phyloP scores from a whole-genome alignment of 1,139 yeast species.

The Yamadazyma taylorii region DNA sequence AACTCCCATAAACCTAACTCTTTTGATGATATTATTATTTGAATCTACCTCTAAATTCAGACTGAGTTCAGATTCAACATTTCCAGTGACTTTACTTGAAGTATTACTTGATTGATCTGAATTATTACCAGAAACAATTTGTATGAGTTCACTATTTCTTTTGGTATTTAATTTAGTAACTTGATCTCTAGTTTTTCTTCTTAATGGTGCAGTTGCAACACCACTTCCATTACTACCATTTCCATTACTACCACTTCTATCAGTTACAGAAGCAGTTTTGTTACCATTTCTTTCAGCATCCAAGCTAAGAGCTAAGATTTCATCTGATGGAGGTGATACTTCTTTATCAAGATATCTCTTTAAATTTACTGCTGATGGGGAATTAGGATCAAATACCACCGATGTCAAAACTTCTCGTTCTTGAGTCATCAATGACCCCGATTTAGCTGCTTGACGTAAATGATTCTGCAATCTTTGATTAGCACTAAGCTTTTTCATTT shows the following conservation, averaged over 20 bases:
- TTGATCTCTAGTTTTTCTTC: slow-evolving; percentile 26
- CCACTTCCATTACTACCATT: not conserved
- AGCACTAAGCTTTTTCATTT: slow-evolving; percentile 28
- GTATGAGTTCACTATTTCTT: slow-evolving; percentile 26
- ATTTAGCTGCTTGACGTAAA: slow-evolving; percentile 38
- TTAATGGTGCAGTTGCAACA: slow-evolving; percentile 6
- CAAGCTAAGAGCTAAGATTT: slow-evolving; percentile 1
- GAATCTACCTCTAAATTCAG: slow-evolving; percentile 6
- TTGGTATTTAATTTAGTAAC: slow-evolving; percentile 36
- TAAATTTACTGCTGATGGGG: slow-evolving; percentile 28
- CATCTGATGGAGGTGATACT: slow-evolving; percentile 6
- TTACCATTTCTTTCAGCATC: not conserved
- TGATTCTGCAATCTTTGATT: slow-evolving; percentile 44
- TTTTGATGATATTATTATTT: slow-evolving; percentile 26
- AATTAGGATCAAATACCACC: slow-evolving; percentile 44
- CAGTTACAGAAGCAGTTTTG: not conserved
- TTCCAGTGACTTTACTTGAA: slow-evolving; percentile 3
- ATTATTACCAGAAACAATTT: slow-evolving; percentile 10
- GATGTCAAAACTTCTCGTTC: slow-evolving; percentile 36
- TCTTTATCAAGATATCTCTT: slow-evolving; percentile 20
- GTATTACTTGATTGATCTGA: slow-evolving; percentile 11
- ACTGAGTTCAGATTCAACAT: slow-evolving; percentile 8
- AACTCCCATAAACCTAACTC: slow-evolving; percentile 54
- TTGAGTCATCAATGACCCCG: slow-evolving; percentile 42
- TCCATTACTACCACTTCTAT: too few relatives aligned